Base-by-base conservation (phyloP, 2,329 filamentous ascomycete species). In the Mycocentrospora acerina region DNA sequence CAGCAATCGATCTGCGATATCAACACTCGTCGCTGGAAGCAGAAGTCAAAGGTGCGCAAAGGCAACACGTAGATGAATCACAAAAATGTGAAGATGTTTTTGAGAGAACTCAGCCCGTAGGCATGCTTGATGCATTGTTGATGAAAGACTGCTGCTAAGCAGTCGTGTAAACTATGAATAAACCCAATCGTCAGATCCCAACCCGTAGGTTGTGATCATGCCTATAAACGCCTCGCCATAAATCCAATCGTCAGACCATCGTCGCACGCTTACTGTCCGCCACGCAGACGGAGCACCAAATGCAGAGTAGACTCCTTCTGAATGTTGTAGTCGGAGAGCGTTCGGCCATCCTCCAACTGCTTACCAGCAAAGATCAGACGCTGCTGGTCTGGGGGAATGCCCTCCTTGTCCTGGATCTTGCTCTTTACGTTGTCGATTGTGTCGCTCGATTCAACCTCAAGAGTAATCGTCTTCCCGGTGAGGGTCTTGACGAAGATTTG, bases 361-460 rank as follows among this genome's bases (percentile, higher is more conserved):
- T 95, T 95, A 43, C 90, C 90, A 32, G 90, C 89, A 50, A 95
- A 95, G 65, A 95, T 95, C 10, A 95, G 74, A 59, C 90, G 89
- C 72, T 95, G 90, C 71, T 95, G 90, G 70, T 95, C 90, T 2
- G 90, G 90, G 1, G 90, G 90, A 37, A 96, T 95, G 16, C 90
- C 90, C 71, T 85, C 81, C 71, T 85, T 84, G 24, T 65, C 62
- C 64, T 84, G 80, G 28, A 96, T 96, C 80, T 96, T 95, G 4
- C 76, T 79, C 76, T 95, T 95, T 1, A 96, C 90, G 51, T 95
- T 95, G 74, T 95, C 89, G 64, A 95, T 95, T 0, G 89, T 95
- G 60, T 95, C 89, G 4, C 83, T 88, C 0, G 85, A 89, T 66
- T 95, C 89, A 2, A 95, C 89, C 67, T 95, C 90, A 2, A 95